Evolutionary conservation across 2,329 filamentous ascomycete genomes (phyloP).

Genomic region (Paraphaeosphaeria minitans): DNA sequence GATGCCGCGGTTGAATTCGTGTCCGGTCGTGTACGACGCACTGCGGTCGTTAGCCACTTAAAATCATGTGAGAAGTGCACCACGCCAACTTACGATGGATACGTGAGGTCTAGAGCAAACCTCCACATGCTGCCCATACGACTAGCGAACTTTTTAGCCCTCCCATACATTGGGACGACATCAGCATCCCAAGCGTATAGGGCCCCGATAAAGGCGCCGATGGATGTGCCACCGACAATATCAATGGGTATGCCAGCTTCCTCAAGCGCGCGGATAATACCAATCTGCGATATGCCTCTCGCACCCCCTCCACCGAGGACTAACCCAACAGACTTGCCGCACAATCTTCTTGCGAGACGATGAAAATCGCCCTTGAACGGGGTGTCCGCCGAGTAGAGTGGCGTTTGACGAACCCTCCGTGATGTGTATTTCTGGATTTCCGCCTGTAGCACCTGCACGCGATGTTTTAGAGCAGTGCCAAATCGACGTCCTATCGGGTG

Average conservation of each 20-base stretch:
- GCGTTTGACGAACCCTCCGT: conserved; percentile 83
- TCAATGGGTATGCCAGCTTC: conserved; percentile 97
- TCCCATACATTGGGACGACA: conserved; percentile 93
- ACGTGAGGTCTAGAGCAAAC: conserved; percentile 95
- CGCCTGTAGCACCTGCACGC: conserved; percentile 92
- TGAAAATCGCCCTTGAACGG: conserved; percentile 98
- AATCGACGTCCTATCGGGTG: conserved; percentile 77
- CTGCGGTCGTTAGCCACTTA: conserved; percentile 29
- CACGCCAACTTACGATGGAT: conserved; percentile 70
- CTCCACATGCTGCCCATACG: conserved; percentile 99
- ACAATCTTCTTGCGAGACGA: conserved; percentile 83
- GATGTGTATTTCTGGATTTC: conserved; percentile 99
- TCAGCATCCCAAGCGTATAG: conserved; percentile 96
- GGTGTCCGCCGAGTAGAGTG: conserved; percentile 87
- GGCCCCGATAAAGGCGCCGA: conserved; percentile 92
- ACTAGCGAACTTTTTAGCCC: conserved; percentile 95
- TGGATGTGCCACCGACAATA: conserved; percentile 92
- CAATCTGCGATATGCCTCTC: conserved; percentile 87
- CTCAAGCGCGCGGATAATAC: conserved; percentile 92
- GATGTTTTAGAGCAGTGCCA: conserved; percentile 84
- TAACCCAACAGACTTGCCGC: conserved; percentile 91
- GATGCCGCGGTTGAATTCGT: conserved; percentile 98
- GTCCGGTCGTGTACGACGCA: conserved; percentile 94
- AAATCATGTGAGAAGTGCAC: not conserved
- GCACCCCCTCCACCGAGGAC: conserved; percentile 94